Evolutionary conservation across 495 filamentous ascomycete species (phyloP).

Genomic region (Penicillium cinerascens): DNA sequence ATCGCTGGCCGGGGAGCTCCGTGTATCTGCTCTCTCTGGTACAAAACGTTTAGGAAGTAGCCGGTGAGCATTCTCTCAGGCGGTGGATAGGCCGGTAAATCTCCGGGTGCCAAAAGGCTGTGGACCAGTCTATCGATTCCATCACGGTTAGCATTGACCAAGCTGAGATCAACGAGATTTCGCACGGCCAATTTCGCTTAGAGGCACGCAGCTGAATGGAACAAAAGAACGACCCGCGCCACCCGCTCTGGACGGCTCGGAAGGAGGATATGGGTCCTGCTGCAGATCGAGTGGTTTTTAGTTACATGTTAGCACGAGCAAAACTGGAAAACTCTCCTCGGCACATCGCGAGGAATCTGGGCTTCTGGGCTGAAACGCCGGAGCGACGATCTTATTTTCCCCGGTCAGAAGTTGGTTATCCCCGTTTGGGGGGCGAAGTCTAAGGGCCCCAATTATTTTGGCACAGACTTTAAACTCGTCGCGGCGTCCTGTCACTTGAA

Average conservation of each 20-base stretch:
- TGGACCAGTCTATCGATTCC: not conserved
- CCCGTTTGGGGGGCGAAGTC: not conserved
- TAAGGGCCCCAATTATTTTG: not conserved
- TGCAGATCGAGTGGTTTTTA: conserved; percentile 10
- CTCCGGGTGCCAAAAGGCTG: too few relatives aligned
- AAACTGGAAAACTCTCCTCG: not conserved
- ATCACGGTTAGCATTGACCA: too few relatives aligned
- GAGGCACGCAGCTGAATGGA: not conserved
- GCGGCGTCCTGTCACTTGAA: conserved; percentile 3
- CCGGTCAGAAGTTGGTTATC: not conserved
- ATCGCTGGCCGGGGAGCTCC: conserved; percentile 1
- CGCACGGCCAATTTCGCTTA: conserved; percentile 15
- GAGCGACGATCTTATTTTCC: conserved; percentile 3
- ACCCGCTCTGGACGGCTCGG: conserved; percentile 13
- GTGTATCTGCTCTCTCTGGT: not conserved
- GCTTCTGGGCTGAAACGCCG: conserved; percentile 1
- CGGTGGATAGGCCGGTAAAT: too few relatives aligned
- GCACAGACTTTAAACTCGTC: not conserved
- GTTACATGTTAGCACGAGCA: not conserved
- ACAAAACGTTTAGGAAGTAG: not conserved
- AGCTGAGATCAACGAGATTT: not conserved
- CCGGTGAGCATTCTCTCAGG: too few relatives aligned
- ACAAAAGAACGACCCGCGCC: not conserved
- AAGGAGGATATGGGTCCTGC: conserved; percentile 3
- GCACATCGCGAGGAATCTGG: not conserved